A percentile compares a stretch with the other conserved stretches of the same genome.
Conservation (phyloP, 305 asterid genomes). For the Nicotiana rustica region DNA sequence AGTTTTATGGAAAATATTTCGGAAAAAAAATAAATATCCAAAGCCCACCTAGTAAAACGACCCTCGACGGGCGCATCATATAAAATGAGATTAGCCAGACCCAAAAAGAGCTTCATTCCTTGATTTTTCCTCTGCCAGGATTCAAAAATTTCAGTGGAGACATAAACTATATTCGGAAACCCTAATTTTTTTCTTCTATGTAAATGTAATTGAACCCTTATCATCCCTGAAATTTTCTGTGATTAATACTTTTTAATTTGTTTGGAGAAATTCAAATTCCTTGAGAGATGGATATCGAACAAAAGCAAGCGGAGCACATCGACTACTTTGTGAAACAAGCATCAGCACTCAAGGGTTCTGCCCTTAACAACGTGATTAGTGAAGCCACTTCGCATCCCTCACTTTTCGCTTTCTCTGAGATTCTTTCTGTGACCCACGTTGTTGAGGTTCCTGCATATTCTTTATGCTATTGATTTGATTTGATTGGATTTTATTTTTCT, state of each 20-base stretch:
- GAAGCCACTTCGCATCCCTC: constrained; percentile 98
- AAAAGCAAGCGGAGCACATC: constrained; percentile 89
- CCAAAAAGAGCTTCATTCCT: no score
- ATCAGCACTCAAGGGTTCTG: constrained; percentile 58
- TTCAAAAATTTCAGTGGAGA: no score
- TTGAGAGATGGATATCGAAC: constrained; percentile 78
- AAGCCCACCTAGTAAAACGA: no score
- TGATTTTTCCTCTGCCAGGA: no score
- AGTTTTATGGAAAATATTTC: no score
- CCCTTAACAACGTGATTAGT: constrained; percentile 64
- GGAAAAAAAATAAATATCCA: no score
- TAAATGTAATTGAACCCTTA: background rate
- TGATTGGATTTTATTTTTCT: background rate
- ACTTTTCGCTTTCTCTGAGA: constrained; percentile 96
- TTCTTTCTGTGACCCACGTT: constrained; percentile 72
- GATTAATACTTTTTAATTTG: background rate
- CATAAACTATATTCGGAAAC: background rate
- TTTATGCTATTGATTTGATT: background rate
- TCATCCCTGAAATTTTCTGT: background rate
- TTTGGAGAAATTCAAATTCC: constrained; percentile 27
- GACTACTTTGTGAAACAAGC: constrained; percentile 83
- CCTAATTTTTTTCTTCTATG: background rate
- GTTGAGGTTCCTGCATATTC: constrained; percentile 53
- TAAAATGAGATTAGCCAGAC: no score
- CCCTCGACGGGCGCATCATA: no score